Evolutionary conservation across 1,284 basidiomycete genomes (phyloP).

Genomic region (Ganoderma lucidum): DNA sequence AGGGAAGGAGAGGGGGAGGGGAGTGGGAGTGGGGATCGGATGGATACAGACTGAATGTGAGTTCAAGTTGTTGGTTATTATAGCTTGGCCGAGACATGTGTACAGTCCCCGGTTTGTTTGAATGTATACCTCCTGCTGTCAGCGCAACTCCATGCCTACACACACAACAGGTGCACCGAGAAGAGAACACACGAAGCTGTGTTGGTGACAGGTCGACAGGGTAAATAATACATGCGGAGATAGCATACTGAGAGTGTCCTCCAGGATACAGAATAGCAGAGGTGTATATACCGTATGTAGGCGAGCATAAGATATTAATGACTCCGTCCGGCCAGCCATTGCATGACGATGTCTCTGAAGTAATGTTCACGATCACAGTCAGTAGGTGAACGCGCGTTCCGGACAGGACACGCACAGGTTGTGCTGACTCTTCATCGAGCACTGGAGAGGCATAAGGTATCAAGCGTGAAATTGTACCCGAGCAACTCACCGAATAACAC

Average conservation of each 20-base stretch:
- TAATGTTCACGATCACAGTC: not conserved
- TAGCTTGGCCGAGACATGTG: not conserved
- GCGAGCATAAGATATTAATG: constrained; percentile 48
- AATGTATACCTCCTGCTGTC: not conserved
- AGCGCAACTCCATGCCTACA: no score
- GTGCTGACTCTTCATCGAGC: constrained; percentile 94
- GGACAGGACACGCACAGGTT: constrained; percentile 69
- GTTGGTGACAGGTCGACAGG: not conserved
- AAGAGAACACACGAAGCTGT: not conserved
- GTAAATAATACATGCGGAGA: not conserved
- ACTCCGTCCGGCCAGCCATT: constrained; percentile 73
- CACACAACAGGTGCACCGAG: not conserved
- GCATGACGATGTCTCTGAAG: constrained; percentile 72
- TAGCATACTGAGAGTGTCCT: constrained; percentile 12
- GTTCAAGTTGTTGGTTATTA: not conserved
- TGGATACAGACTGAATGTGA: constrained; percentile 63
- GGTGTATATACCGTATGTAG: constrained; percentile 19
- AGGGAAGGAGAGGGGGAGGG: constrained; percentile 47
- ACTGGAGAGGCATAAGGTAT: constrained; percentile 52
- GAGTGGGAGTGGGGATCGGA: constrained; percentile 49
- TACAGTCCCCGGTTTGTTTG: constrained; percentile 6
- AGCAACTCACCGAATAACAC: constrained; percentile 79
- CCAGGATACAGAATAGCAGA: constrained; percentile 19
- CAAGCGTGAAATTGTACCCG: constrained; percentile 25
- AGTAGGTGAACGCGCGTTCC: not conserved